Conservation (phyloP, 2,329 filamentous ascomycete genomes). For the Aspergillus pseudoterreus region DNA sequence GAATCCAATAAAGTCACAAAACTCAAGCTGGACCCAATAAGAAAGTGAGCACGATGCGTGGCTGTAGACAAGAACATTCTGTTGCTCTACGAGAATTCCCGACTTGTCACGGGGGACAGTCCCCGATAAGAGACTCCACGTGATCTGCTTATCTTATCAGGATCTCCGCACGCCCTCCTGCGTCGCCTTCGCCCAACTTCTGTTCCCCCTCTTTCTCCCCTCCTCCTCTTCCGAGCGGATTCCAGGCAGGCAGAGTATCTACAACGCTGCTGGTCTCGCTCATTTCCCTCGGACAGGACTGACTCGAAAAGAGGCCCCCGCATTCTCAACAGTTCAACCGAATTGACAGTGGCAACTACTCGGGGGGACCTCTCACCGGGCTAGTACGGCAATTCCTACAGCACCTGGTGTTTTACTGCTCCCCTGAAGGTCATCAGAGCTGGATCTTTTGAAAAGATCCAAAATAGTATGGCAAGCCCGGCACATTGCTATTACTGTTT, state of each 20-base stretch:
- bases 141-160: slow-evolving; percentile 7
- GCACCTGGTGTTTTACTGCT: background rate
- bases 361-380: no score
- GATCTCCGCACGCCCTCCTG: slow-evolving; percentile 15
- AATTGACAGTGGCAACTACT: background rate
- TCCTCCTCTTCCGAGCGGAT: background rate
- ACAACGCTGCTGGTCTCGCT: slow-evolving; percentile 6
- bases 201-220: slow-evolving; percentile 14
- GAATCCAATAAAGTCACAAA: no score
- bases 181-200: slow-evolving; percentile 10
- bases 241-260: background rate
- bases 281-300: background rate
- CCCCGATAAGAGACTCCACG: slow-evolving; percentile 3
- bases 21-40: no score
- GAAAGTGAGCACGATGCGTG: no score
- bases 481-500: slow-evolving; percentile 93
- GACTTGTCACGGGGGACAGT: no score
- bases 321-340: background rate
- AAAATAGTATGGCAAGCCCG: slow-evolving; percentile 67
- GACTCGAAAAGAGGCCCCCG: background rate
- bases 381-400: no score
- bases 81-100: no score
- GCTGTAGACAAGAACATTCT: no score
- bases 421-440: background rate
- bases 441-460: background rate